Base-by-base conservation (phyloP, 257 asterid species). In the Primulina huaijiensis region DNA sequence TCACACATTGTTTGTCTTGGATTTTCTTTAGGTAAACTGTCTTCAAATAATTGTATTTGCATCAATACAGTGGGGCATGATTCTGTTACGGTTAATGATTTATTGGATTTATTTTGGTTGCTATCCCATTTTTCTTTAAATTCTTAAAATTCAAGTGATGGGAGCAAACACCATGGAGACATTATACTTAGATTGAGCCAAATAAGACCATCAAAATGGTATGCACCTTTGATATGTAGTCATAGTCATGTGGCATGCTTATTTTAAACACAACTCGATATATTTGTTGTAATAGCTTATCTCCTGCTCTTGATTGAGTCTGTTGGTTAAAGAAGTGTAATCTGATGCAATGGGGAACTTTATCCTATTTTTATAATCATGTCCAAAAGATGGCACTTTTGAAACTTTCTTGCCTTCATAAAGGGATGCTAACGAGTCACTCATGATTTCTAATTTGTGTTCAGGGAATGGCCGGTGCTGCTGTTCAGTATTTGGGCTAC, bases 381-480 rank as follows among this genome's bases (percentile, higher is more conserved):
- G 60, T 66, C 31, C 23, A 55, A 30, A 20, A 46, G 10, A 38
- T 69, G 21, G 4, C 66, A 23, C 30, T 76, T 64, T 63, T 62
- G 33, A 73, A 82, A 64, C 75, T 61, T 25, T 71, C 21, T 19
- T 53, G 8, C 19, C 37, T 52, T 38, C 57, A 23, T 25, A 20
- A 59, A 65, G 72, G 38, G 38, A 23, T 62, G 40, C 60, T 43
- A 40, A 37, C 31, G 38, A 30, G 68, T 75, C 57, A 67, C 79
- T 74, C 60, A 57, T 68, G 69, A 70, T 75, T 74, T 33, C 72
- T 21, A 75, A 25, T 82, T 72, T 80, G 8, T 77, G 85, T 81
- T 64, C 95, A 94, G 99, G 97, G 89, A 62, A 90, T 88, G 52
- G 99, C 98, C 68, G 95, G 96, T 77, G 86, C 77, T 83, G 96